phyloP scores from a whole-genome alignment of 2,329 filamentous ascomycete species.

The Trichoderma endophyticum region DNA sequence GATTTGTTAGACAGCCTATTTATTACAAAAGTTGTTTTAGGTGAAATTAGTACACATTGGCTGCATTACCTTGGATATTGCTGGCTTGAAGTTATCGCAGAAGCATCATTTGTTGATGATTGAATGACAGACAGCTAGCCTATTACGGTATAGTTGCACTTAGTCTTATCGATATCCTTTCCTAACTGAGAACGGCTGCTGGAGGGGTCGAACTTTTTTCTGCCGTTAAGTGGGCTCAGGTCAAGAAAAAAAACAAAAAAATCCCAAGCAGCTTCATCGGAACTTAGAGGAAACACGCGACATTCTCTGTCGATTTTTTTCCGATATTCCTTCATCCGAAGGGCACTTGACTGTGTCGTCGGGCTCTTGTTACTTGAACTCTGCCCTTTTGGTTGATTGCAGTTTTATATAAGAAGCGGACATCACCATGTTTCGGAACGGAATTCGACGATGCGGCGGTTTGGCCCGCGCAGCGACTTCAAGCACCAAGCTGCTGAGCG shows the following conservation, averaged over 20 bases:
- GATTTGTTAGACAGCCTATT: background rate
- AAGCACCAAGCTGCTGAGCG: constrained; percentile 30
- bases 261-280: background rate
- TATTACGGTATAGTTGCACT: background rate
- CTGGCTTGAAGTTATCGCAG: background rate
- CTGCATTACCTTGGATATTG: background rate
- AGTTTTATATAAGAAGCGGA: background rate
- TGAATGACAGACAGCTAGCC: background rate
- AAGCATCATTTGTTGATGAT: background rate
- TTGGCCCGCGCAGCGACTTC: constrained; percentile 34
- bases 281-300: background rate
- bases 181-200: constrained; percentile 2
- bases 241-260: background rate
- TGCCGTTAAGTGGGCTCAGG: constrained; percentile 5
- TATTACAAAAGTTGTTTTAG: background rate
- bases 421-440: constrained; percentile 35
- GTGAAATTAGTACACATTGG: no score
- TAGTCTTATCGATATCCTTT: constrained; percentile 5
- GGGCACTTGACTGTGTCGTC: constrained; percentile 11
- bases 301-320: background rate
- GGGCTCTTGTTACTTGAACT: background rate
- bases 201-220: constrained; percentile 6
- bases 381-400: background rate
- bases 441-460: constrained; percentile 39
- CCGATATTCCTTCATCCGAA: background rate